Percentiles rank a stretch among this genome's conserved stretches.
These are phyloP conservation scores for Solanum ossicruentum DNA, from an alignment of 257 asterid genomes.

Conservation along the genomic window DNA sequence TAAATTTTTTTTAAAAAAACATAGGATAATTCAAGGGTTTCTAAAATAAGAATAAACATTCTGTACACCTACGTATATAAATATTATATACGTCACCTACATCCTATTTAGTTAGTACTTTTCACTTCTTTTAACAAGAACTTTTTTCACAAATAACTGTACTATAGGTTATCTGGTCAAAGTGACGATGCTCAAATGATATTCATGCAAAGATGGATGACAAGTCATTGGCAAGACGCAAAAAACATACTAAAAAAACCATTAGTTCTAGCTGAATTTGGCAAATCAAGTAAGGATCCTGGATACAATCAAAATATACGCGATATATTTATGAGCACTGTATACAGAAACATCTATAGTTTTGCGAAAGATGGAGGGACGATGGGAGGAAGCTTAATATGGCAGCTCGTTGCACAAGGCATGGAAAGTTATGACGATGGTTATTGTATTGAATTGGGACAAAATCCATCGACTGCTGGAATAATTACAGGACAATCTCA, in stretches of 20 bases:
- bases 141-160: too few relatives aligned
- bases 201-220: constrained; percentile 65
- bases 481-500: constrained; percentile 46
- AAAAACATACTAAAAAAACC: constrained; percentile 48
- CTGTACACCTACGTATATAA: not conserved
- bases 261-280: constrained; percentile 50
- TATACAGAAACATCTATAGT: constrained; percentile 31
- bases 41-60: not conserved
- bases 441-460: constrained; percentile 33
- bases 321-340: constrained; percentile 33
- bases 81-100: not conserved
- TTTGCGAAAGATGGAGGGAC: constrained; percentile 56
- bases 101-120: too few relatives aligned
- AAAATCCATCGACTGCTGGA: constrained; percentile 38
- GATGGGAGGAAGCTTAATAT: constrained; percentile 60
- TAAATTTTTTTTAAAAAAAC: too few relatives aligned
- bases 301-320: constrained; percentile 25
- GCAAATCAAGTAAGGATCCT: constrained; percentile 49
- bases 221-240: constrained; percentile 51
- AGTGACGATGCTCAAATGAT: constrained; percentile 40
- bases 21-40: too few relatives aligned
- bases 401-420: constrained; percentile 64
- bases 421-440: constrained; percentile 65
- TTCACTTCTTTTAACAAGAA: not conserved
- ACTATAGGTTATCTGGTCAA: constrained; percentile 45